phyloP scores from a whole-genome alignment of 768 basidiomycete species.

The Boletus fagicola region DNA sequence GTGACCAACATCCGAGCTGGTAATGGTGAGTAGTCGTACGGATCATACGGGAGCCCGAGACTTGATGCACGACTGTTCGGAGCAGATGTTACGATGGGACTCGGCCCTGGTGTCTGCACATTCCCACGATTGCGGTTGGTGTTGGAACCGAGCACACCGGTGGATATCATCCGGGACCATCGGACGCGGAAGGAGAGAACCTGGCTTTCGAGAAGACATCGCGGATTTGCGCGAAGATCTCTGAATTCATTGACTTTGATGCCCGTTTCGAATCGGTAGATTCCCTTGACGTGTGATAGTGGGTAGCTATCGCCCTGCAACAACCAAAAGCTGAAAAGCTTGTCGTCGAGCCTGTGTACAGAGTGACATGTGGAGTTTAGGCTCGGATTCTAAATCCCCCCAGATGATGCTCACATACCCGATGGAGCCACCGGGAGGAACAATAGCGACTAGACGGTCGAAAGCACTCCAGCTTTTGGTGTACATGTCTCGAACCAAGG shows the following conservation, averaged over 20 bases:
- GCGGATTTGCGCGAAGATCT: conserved; percentile 84
- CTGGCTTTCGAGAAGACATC: conserved; percentile 82
- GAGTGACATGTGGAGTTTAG: not conserved
- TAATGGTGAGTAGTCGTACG: conserved; percentile 66
- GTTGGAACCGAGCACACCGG: conserved; percentile 60
- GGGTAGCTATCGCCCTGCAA: conserved; percentile 77
- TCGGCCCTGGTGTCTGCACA: conserved; percentile 31
- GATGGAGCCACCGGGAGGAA: conserved; percentile 87
- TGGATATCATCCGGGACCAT: conserved; percentile 71
- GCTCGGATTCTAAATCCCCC: not conserved
- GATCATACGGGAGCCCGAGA: conserved; percentile 72
- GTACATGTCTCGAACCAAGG: conserved; percentile 86
- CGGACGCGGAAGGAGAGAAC: conserved; percentile 78
- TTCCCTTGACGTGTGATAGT: conserved; percentile 77
- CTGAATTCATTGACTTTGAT: conserved; percentile 87
- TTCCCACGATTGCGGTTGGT: conserved; percentile 32
- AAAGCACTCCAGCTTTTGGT: conserved; percentile 93
- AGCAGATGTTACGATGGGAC: conserved; percentile 18
- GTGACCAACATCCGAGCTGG: conserved; percentile 68
- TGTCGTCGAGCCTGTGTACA: conserved; percentile 73
- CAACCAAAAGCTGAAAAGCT: conserved; percentile 88
- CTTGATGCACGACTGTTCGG: conserved; percentile 34
- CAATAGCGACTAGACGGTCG: conserved; percentile 82
- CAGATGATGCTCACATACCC: conserved; percentile 50
- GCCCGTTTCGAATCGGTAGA: conserved; percentile 85